Percentiles rank a stretch among this genome's conserved stretches.
Evolutionary conservation across 495 filamentous ascomycete species (phyloP).

Genomic region (Aspergillus bertholletiae): DNA sequence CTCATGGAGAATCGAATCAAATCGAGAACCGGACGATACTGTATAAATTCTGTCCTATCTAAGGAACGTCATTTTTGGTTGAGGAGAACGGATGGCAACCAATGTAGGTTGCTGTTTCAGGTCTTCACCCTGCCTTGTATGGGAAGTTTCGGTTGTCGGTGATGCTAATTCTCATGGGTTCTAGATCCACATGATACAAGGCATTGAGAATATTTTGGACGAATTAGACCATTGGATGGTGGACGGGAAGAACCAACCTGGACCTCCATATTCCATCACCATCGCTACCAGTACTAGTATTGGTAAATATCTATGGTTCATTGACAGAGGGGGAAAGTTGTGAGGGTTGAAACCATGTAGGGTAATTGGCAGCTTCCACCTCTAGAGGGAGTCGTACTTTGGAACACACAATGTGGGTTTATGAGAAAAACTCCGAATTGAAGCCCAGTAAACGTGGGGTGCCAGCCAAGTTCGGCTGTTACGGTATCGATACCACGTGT

Average conservation of each 20-base stretch:
- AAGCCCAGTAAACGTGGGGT: too few species aligned
- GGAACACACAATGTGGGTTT: too few species aligned
- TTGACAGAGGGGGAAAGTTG: too few species aligned
- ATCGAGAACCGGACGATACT: conserved; percentile 6
- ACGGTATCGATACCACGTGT: too few species aligned
- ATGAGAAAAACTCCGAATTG: too few species aligned
- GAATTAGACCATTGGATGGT: neutral
- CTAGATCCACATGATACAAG: neutral
- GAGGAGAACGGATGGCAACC: neutral
- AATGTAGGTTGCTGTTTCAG: conserved; percentile 1
- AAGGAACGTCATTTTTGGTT: conserved; percentile 12
- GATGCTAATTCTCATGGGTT: neutral
- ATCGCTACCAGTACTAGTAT: neutral
- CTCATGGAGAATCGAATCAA: conserved; percentile 23
- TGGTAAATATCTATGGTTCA: neutral
- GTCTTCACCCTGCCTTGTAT: neutral
- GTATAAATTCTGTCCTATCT: conserved; percentile 29
- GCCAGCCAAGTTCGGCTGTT: too few species aligned
- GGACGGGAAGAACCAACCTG: neutral
- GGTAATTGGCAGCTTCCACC: too few species aligned
- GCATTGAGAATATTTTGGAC: neutral
- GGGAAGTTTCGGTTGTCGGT: neutral
- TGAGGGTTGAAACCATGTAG: too few species aligned
- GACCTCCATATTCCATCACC: neutral
- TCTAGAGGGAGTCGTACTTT: too few species aligned